Evolutionary conservation across 768 basidiomycete species (phyloP).

Genomic region (Dioszegia crocea): DNA sequence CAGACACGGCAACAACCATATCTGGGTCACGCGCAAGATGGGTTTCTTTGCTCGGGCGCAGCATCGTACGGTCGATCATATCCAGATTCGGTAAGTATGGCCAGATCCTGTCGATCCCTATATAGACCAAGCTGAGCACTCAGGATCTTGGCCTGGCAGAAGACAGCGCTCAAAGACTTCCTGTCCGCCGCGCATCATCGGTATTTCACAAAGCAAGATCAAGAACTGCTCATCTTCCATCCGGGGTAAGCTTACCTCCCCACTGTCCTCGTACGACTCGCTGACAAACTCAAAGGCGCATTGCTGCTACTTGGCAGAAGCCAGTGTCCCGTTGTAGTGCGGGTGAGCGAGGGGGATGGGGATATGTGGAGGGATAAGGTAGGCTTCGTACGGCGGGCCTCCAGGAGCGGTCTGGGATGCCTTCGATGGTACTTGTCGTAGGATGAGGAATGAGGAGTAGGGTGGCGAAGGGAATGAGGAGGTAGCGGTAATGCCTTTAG

Average conservation of each 20-base stretch:
- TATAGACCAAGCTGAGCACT: not conserved
- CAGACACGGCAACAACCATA: constrained; percentile 18
- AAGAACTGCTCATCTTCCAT: constrained; percentile 32
- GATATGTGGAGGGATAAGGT: no score
- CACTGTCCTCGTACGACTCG: not conserved
- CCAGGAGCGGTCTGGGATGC: no score
- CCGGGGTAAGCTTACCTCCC: not conserved
- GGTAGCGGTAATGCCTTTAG: no score
- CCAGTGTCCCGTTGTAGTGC: constrained; percentile 32
- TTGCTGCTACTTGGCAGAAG: constrained; percentile 14
- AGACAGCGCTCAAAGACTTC: constrained; percentile 15
- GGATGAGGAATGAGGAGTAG: no score
- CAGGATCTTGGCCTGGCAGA: not conserved
- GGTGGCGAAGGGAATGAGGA: no score
- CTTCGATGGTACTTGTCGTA: no score
- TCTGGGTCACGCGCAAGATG: constrained; percentile 19
- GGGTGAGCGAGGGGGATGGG: no score
- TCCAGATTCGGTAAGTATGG: constrained; percentile 7
- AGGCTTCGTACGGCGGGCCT: no score
- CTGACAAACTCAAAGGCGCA: not conserved
- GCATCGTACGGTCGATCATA: constrained; percentile 9
- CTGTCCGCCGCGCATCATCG: constrained; percentile 18
- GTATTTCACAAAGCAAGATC: constrained; percentile 21
- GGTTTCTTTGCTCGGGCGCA: constrained; percentile 3
- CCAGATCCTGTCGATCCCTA: not conserved